A percentile compares a stretch with the other conserved stretches of the same genome.
These are phyloP conservation scores for Rubia balearica DNA, from an alignment of 305 asterid species.

Conservation along the genomic window DNA sequence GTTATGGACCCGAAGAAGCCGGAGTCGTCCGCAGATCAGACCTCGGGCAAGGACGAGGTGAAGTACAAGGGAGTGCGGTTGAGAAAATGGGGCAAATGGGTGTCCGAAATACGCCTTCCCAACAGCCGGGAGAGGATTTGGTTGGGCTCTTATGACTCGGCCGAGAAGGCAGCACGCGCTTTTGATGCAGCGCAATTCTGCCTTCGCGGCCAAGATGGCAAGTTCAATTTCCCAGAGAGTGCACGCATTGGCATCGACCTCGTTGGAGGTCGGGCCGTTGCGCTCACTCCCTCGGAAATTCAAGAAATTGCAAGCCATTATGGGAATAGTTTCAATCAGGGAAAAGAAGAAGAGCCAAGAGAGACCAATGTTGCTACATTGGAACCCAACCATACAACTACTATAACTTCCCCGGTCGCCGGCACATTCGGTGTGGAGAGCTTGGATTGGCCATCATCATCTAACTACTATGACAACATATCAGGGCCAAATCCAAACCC, in stretches of 20 bases:
- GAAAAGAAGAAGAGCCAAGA: neutral
- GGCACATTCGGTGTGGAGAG: conserved; percentile 6
- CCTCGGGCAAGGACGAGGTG: neutral
- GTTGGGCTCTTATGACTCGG: conserved; percentile 54
- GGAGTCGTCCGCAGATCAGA: neutral
- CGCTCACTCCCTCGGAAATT: conserved; percentile 38
- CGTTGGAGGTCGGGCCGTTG: conserved; percentile 15
- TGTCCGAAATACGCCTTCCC: conserved; percentile 56
- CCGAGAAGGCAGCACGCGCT: conserved; percentile 63
- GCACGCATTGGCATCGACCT: conserved; percentile 28
- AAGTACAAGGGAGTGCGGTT: conserved; percentile 55
- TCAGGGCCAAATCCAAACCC: conserved; percentile 3
- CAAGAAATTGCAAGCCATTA: conserved; percentile 41
- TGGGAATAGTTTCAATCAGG: conserved; percentile 19
- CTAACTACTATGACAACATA: conserved; percentile 16
- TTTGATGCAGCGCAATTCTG: conserved; percentile 55
- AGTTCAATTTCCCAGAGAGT: conserved; percentile 42
- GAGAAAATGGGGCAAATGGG: conserved; percentile 65
- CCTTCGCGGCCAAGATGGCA: conserved; percentile 46
- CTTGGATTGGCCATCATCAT: conserved; percentile 17
- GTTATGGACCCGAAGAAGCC: neutral
- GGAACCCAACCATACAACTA: neutral
- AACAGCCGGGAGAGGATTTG: conserved; percentile 59
- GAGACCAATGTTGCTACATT: neutral
- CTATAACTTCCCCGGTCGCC: neutral